These are phyloP conservation scores for Aspergillus asperescens DNA, from an alignment of 495 filamentous ascomycete species.

Conservation along the genomic window DNA sequence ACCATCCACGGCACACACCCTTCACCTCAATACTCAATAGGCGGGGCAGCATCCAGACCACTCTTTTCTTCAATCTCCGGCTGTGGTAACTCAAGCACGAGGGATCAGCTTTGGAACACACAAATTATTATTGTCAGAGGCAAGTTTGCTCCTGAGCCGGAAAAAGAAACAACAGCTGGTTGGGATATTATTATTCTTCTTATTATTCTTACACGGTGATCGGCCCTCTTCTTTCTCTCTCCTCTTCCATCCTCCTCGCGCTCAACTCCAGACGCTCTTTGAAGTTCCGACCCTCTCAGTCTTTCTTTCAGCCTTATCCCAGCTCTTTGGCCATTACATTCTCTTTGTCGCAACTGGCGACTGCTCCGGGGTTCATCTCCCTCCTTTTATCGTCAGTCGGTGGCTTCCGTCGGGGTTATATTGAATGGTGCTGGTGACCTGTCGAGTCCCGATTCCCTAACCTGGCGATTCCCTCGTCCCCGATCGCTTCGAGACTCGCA, in stretches of 20 bases:
- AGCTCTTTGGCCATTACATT: constrained; percentile 1
- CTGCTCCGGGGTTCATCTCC: constrained; percentile 8
- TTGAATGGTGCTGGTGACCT: constrained; percentile 33
- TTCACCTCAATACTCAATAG: constrained; percentile 6
- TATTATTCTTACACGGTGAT: background rate
- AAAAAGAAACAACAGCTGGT: constrained; percentile 4
- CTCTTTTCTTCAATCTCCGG: constrained; percentile 6
- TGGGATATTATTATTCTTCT: constrained; percentile 6
- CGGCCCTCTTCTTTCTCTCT: constrained; percentile 7
- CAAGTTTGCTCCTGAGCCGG: background rate
- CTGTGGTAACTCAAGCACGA: constrained; percentile 16
- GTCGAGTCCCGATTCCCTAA: constrained; percentile 4
- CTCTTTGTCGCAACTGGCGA: constrained; percentile 5
- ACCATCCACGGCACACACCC: background rate
- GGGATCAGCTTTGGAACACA: constrained; percentile 8
- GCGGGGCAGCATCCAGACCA: constrained; percentile 14
- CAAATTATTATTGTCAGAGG: background rate
- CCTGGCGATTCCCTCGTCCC: background rate
- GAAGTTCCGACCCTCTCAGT: too few species aligned
- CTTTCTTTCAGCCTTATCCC: constrained; percentile 5
- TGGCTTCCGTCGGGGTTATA: constrained; percentile 23
- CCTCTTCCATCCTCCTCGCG: constrained; percentile 2
- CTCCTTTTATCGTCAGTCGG: constrained; percentile 18
- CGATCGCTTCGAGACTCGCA: background rate
- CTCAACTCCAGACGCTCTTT: background rate